A percentile compares a stretch with the other conserved stretches of the same genome.
phyloP scores from a whole-genome alignment of 2,329 filamentous ascomycete genomes.

The Beauveria medogensis region DNA sequence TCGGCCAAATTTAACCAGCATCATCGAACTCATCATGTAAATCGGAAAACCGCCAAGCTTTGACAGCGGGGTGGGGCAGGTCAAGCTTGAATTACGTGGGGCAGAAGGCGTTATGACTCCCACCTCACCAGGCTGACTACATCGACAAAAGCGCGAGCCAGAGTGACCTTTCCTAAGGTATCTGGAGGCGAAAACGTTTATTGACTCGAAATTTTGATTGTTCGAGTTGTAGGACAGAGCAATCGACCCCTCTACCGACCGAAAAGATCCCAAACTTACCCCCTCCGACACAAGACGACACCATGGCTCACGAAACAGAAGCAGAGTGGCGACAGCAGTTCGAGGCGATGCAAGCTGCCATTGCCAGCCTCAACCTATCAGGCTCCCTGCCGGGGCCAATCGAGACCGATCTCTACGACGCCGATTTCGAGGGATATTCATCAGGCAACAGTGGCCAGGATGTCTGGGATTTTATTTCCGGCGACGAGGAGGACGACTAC shows the following conservation, averaged over 20 bases:
- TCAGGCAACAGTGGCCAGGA: conserved; percentile 63
- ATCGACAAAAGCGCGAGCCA: not conserved
- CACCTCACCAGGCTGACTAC: not conserved
- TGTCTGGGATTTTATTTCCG: conserved; percentile 87
- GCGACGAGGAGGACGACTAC: conserved; percentile 57
- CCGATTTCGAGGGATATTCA: conserved; percentile 50
- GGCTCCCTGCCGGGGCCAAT: conserved; percentile 30
- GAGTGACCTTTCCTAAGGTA: not conserved
- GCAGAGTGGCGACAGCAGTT: conserved; percentile 79
- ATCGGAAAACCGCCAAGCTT: not conserved
- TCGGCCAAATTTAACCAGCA: not conserved
- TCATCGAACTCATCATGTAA: not conserved
- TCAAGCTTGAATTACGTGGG: not conserved
- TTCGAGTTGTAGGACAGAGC: not conserved
- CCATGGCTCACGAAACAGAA: conserved; percentile 29
- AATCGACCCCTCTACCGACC: not conserved
- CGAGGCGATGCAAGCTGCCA: conserved; percentile 75
- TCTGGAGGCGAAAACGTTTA: not conserved
- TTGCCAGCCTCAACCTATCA: conserved; percentile 61
- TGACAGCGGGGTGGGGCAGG: not conserved
- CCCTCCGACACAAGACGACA: not conserved
- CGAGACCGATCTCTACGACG: conserved; percentile 49
- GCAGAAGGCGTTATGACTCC: conserved; percentile 7
- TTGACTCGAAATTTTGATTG: not conserved
- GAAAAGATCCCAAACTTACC: not conserved